Evolutionary conservation across 768 basidiomycete genomes (phyloP).

Genomic region (Pleurotus ostreatus): DNA sequence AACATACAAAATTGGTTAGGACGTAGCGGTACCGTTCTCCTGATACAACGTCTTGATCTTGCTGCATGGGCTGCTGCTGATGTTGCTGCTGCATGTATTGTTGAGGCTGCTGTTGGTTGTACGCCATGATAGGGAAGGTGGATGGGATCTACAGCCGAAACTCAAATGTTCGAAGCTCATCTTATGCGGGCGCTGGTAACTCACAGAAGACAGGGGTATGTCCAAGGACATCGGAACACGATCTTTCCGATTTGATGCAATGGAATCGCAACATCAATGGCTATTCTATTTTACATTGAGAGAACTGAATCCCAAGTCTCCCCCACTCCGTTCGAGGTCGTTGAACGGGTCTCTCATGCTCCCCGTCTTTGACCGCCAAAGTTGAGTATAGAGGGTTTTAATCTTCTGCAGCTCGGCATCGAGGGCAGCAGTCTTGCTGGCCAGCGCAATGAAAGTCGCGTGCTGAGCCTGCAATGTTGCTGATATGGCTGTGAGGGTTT

Average conservation of each 20-base stretch:
- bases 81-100: conserved; percentile 16
- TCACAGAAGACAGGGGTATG: neutral
- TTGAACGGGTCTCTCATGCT: conserved; percentile 84
- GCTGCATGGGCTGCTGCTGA: conserved; percentile 17
- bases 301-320: conserved; percentile 39
- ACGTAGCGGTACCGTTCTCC: conserved; percentile 81
- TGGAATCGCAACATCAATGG: neutral
- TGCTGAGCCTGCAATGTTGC: conserved; percentile 81
- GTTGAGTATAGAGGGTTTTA: conserved; percentile 68
- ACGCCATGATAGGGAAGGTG: conserved; percentile 1
- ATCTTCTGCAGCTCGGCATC: conserved; percentile 76
- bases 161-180: too few relatives aligned
- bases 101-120: conserved; percentile 6
- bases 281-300: conserved; percentile 33
- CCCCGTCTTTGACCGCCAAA: conserved; percentile 78
- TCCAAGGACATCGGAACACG: too few relatives aligned
- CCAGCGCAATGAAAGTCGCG: conserved; percentile 70
- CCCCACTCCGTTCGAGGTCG: conserved; percentile 31
- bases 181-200: too few relatives aligned
- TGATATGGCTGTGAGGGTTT: conserved; percentile 49
- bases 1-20: conserved; percentile 72
- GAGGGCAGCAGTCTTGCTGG: conserved; percentile 68
- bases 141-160: too few relatives aligned
- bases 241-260: too few relatives aligned
- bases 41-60: conserved; percentile 37